These are phyloP conservation scores for Endocladia muricata DNA, from an alignment of 31 red algal species.

Conservation along the genomic window DNA sequence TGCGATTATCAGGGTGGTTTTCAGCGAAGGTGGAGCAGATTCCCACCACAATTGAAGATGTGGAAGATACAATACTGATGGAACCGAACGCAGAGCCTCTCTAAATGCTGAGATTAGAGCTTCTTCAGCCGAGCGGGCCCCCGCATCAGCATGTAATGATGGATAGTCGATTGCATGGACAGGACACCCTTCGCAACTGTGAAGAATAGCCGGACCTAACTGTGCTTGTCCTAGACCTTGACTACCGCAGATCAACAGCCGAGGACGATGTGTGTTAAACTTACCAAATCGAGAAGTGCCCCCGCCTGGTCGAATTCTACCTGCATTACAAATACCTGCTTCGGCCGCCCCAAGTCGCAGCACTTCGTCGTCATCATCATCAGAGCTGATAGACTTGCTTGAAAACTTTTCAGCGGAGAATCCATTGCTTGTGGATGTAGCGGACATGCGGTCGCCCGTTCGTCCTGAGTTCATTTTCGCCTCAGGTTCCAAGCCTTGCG, in stretches of 20 bases:
- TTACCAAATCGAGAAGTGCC: neutral
- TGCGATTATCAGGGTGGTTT: slow-evolving; percentile 39
- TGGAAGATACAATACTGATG: slow-evolving; percentile 81
- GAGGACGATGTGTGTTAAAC: slow-evolving; percentile 43
- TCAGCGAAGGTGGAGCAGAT: slow-evolving; percentile 35
- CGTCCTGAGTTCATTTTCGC: neutral
- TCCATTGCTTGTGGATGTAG: neutral
- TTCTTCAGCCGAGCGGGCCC: slow-evolving; percentile 61
- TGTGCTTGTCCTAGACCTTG: slow-evolving; percentile 69
- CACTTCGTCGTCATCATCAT: slow-evolving; percentile 34
- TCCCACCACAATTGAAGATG: slow-evolving; percentile 81
- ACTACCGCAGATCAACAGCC: slow-evolving; percentile 56
- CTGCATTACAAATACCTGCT: slow-evolving; percentile 40
- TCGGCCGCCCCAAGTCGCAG: slow-evolving; percentile 10
- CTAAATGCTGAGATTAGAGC: slow-evolving; percentile 69
- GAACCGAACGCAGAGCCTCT: slow-evolving; percentile 65
- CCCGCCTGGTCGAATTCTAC: slow-evolving; percentile 14
- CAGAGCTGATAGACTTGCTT: neutral
- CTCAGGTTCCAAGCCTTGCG: slow-evolving; percentile 20
- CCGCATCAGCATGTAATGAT: slow-evolving; percentile 60
- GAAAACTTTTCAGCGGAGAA: neutral
- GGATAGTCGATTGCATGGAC: slow-evolving; percentile 77
- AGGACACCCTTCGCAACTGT: slow-evolving; percentile 66
- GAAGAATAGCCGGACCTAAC: slow-evolving; percentile 57
- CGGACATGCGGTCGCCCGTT: neutral